Base-by-base conservation (phyloP, 768 basidiomycete genomes). In the Hygrophorus pudorinus region DNA sequence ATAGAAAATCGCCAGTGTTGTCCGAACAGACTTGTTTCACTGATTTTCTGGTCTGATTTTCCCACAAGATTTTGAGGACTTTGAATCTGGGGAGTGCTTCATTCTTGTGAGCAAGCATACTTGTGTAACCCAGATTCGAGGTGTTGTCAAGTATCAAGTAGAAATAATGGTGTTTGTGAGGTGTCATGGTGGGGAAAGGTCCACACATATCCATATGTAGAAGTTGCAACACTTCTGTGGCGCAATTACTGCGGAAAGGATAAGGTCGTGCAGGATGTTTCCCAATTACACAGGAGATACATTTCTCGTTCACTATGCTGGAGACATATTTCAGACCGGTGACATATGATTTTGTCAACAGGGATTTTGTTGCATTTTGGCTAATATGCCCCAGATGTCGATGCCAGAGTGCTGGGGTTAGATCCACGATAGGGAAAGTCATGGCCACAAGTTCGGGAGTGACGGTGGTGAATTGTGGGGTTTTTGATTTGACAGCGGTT, bases 131-230 rank as follows among this genome's bases (percentile, higher is more conserved):
- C 36, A 21, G 14, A 21, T 37, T 8, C 47, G 12, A 1, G 44
- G 36, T 18, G 11, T 58, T 48, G 18, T 58, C 51, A 0, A 54
- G 50, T 20, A 56, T 50, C 1, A 49, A 8, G 0, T 52, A 29
- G 21, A 53, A 58, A 38, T 56, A 49, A 2, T 32, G 14, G 4
- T 55, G 46, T 0, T 48, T 47, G 4, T 56, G 48, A 0, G 54
- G 51, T 0, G 59, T 54, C 0, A 13, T 30, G 1, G 50, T 34
- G 0, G 54, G 55, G 13, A 55, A 62, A 0, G 59, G 60, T 0
- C 58, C 59, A 39, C 53, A 59, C 0, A 44, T 46, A 27, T 61
- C 56, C n/a, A 56, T 52, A n/a, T 63, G 61, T 0, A 61, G 37
- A 31, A 14, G 36, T 20, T n/a, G n/a, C 12, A 45, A 33, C 7